Conservation (phyloP, 805 yeast genomes). For the Spathaspora boniae region DNA sequence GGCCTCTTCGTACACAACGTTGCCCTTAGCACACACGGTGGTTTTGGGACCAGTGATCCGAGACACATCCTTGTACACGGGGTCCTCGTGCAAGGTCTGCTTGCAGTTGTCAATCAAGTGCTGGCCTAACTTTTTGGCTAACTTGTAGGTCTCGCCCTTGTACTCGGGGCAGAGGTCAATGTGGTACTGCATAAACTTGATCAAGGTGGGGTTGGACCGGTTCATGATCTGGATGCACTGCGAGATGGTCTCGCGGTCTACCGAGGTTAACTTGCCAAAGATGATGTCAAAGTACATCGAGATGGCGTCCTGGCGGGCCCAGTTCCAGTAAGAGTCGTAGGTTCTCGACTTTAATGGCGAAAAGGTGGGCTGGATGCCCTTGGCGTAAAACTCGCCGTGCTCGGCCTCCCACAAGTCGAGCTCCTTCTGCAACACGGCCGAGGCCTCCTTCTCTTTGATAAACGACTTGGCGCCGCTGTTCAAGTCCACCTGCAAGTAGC, state of each 20-base stretch:
- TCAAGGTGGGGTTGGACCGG: conserved; percentile 88
- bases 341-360: conserved; percentile 91
- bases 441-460: conserved; percentile 80
- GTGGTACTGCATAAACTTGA: conserved; percentile 93
- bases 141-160: conserved; percentile 88
- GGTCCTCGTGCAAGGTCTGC: conserved; percentile 74
- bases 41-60: conserved; percentile 96
- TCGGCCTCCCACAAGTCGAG: conserved; percentile 83
- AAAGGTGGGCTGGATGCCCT: conserved; percentile 87
- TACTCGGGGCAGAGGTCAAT: conserved; percentile 77
- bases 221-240: conserved; percentile 98
- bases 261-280: conserved; percentile 85
- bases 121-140: conserved; percentile 86
- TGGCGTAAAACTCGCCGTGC: conserved; percentile 89
- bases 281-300: conserved; percentile 93
- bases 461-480: conserved; percentile 86
- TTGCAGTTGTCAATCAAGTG: conserved; percentile 94
- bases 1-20: conserved; percentile 76
- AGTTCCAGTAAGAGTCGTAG: conserved; percentile 98
- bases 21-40: conserved; percentile 82
- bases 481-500: conserved; percentile 89
- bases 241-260: conserved; percentile 93
- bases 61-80: conserved; percentile 93
- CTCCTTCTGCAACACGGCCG: conserved; percentile 79
- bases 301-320: conserved; percentile 98